Percentiles rank a stretch among this genome's conserved stretches.
Conservation (phyloP, 805 yeast species). For the Metschnikowia cubensis region DNA sequence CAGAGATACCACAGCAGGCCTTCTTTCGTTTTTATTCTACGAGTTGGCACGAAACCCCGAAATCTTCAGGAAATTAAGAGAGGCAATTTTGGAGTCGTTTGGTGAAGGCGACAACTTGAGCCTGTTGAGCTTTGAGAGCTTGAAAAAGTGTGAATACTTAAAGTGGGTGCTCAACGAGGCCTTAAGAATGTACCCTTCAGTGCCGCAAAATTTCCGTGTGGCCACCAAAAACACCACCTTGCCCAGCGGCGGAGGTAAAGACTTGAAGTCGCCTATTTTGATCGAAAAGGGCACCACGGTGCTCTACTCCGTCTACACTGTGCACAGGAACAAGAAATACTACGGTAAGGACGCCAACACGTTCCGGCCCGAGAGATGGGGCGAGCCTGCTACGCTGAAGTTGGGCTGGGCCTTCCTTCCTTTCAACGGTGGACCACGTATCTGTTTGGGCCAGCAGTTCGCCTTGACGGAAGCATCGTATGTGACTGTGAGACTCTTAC, state of each 20-base stretch:
- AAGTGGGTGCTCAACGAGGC: constrained; percentile 46
- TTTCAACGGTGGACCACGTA: constrained; percentile 24
- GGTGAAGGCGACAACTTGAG: constrained; percentile 35
- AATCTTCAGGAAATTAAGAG: constrained; percentile 35
- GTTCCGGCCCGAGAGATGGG: constrained; percentile 51
- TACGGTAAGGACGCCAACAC: constrained; percentile 45
- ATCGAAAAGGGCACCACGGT: constrained; percentile 43
- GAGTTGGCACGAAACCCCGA: constrained; percentile 44
- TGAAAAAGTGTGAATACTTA: constrained; percentile 46
- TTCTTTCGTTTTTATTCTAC: constrained; percentile 43
- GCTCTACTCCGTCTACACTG: constrained; percentile 34
- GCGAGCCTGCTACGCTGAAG: constrained; percentile 17
- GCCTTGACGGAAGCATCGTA: constrained; percentile 23
- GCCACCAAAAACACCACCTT: constrained; percentile 45
- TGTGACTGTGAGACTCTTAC: constrained; percentile 18
- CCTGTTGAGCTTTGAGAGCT: constrained; percentile 43
- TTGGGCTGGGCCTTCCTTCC: constrained; percentile 23
- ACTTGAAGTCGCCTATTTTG: constrained; percentile 34
- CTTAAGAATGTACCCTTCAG: constrained; percentile 49
- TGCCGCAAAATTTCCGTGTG: constrained; percentile 46
- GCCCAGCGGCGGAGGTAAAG: constrained; percentile 49
- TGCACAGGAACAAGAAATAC: constrained; percentile 35
- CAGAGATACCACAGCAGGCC: constrained; percentile 53
- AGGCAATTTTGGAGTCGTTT: constrained; percentile 29
- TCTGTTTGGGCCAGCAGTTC: constrained; percentile 24